Conservation (phyloP, 176 grass and related monocot genomes). For the Oryza glaberrima region DNA sequence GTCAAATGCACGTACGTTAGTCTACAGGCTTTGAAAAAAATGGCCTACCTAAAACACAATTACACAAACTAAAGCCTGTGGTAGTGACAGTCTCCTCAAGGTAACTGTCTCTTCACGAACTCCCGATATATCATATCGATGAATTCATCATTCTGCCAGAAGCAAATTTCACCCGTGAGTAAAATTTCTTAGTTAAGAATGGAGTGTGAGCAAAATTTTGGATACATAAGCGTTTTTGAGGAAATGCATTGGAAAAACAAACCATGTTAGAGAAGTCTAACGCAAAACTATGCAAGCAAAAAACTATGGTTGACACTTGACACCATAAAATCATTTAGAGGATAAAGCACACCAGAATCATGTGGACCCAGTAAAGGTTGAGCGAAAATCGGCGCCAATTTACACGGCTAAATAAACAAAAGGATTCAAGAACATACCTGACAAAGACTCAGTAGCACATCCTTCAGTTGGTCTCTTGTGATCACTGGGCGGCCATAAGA, state of each 20-base stretch:
- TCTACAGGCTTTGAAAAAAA: constrained; percentile 27
- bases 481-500: constrained; percentile 36
- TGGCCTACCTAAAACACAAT: not conserved
- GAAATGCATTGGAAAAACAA: not conserved
- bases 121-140: constrained; percentile 64
- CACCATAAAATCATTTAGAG: constrained; percentile 10
- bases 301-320: not conserved
- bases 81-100: constrained; percentile 16
- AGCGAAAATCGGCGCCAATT: not conserved
- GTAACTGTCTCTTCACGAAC: constrained; percentile 51
- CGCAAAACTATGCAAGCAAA: not conserved
- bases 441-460: constrained; percentile 52
- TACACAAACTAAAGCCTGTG: constrained; percentile 16
- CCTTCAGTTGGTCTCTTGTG: constrained; percentile 56
- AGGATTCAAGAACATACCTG: constrained; percentile 49
- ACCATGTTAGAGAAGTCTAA: not conserved
- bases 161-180: not conserved
- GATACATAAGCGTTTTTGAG: not conserved
- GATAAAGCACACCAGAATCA: not conserved
- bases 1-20: not conserved
- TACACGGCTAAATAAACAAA: not conserved
- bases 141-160: constrained; percentile 62
- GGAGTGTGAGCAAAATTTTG: not conserved
- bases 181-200: constrained; percentile 1
- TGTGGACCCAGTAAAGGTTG: not conserved